A percentile compares a stretch with the other conserved stretches of the same genome.
Evolutionary conservation across 2,329 filamentous ascomycete species (phyloP).

Genomic region (Tolypocladium endophyticum): DNA sequence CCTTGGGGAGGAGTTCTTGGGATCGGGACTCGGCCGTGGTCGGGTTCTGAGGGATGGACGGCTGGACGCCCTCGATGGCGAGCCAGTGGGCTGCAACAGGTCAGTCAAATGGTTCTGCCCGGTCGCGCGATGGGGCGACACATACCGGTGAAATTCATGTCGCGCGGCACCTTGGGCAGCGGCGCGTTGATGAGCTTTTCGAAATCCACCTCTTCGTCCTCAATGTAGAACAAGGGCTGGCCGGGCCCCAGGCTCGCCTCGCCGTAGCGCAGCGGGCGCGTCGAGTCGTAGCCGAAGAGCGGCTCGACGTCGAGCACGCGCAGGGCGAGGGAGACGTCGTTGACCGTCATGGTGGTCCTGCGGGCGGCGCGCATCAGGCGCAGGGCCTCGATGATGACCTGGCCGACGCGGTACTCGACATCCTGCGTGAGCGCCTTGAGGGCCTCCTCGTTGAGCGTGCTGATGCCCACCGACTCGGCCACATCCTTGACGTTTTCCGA

Average conservation of each 20-base stretch:
- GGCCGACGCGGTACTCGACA: slow-evolving; percentile 87
- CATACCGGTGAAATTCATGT: slow-evolving; percentile 82
- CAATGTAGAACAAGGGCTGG: slow-evolving; percentile 92
- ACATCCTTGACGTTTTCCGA: slow-evolving; percentile 92
- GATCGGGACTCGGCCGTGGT: slow-evolving; percentile 73
- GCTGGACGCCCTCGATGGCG: slow-evolving; percentile 93
- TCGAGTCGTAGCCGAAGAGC: slow-evolving; percentile 91
- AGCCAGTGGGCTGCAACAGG: slow-evolving; percentile 74
- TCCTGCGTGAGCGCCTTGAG: slow-evolving; percentile 83
- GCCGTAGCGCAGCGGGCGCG: slow-evolving; percentile 77
- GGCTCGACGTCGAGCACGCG: slow-evolving; percentile 86
- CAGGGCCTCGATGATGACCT: slow-evolving; percentile 86
- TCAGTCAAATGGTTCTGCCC: background rate
- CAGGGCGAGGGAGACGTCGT: slow-evolving; percentile 80
- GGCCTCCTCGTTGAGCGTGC: slow-evolving; percentile 71
- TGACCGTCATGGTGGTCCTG: slow-evolving; percentile 76
- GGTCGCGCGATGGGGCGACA: background rate
- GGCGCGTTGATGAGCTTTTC: slow-evolving; percentile 98
- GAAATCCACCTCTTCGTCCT: slow-evolving; percentile 97
- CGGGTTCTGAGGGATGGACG: slow-evolving; percentile 92
- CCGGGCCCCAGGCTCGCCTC: slow-evolving; percentile 89
- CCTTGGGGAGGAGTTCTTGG: slow-evolving; percentile 82
- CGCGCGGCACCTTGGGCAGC: slow-evolving; percentile 84
- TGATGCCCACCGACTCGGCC: slow-evolving; percentile 88
- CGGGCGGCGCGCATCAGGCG: slow-evolving; percentile 92